Evolutionary conservation across 495 filamentous ascomycete genomes (phyloP).

Genomic region (Corynascus novoguineensis): DNA sequence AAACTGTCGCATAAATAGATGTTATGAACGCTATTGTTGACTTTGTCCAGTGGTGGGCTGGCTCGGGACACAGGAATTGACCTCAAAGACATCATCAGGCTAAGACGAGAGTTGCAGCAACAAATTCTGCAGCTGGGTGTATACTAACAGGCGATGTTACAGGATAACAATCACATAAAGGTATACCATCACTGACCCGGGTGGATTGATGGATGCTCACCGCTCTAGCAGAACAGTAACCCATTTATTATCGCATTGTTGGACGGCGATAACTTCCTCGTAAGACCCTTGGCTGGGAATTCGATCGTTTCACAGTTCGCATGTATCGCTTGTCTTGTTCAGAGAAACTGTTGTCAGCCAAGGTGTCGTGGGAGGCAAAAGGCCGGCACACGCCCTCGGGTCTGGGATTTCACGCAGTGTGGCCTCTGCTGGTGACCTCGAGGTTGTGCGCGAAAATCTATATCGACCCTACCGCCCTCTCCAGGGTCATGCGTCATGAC

Average conservation of each 20-base stretch:
- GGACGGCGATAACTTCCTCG: conserved; percentile 72
- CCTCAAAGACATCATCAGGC: conserved; percentile 36
- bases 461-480: conserved; percentile 61
- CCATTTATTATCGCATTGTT: conserved; percentile 70
- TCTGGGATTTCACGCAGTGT: conserved; percentile 49
- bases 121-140: conserved; percentile 32
- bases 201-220: not conserved
- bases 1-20: not conserved
- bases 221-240: conserved; percentile 52
- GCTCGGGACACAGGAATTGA: conserved; percentile 39
- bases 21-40: conserved; percentile 5
- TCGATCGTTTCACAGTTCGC: not conserved
- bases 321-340: conserved; percentile 45
- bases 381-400: conserved; percentile 60
- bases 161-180: conserved; percentile 34
- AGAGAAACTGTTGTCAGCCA: conserved; percentile 56
- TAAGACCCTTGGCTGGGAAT: conserved; percentile 29
- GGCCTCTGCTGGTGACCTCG: conserved; percentile 41
- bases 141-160: conserved; percentile 22
- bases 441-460: conserved; percentile 65
- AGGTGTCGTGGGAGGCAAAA: conserved; percentile 64
- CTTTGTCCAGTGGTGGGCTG: conserved; percentile 38
- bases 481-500: conserved; percentile 52
- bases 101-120: conserved; percentile 41
- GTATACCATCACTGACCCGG: not conserved